phyloP scores from a whole-genome alignment of 2,329 filamentous ascomycete species.

The Madurella fahalii region DNA sequence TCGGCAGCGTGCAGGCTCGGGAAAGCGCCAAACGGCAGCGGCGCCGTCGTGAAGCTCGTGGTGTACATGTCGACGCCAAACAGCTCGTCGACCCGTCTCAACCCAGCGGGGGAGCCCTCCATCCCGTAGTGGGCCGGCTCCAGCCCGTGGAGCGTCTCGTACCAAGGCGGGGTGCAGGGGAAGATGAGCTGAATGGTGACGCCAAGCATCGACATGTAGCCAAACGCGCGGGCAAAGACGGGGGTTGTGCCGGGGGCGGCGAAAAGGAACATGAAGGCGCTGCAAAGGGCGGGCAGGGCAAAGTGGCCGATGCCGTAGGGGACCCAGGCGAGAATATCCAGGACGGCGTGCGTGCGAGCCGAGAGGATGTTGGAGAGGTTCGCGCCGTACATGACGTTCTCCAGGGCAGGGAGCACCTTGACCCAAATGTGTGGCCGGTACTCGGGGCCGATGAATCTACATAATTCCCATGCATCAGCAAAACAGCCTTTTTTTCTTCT shows the following conservation, averaged over 20 bases:
- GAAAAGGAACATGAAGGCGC: constrained; percentile 79
- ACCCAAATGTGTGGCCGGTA: constrained; percentile 95
- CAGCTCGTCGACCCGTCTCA: constrained; percentile 84
- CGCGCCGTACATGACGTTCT: constrained; percentile 94
- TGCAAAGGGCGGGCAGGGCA: constrained; percentile 75
- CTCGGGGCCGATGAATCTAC: constrained; percentile 81
- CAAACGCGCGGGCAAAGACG: constrained; percentile 81
- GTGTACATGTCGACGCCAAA: constrained; percentile 91
- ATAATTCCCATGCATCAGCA: not conserved
- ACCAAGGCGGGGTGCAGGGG: constrained; percentile 95
- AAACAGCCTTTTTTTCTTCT: not conserved
- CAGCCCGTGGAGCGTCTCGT: constrained; percentile 87
- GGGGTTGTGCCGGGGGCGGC: constrained; percentile 80
- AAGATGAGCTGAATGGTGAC: constrained; percentile 86
- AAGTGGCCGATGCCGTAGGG: constrained; percentile 92
- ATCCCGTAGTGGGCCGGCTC: constrained; percentile 92
- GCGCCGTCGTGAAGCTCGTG: constrained; percentile 83
- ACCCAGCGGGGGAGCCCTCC: constrained; percentile 80
- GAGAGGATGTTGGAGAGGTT: constrained; percentile 95
- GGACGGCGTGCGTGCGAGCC: constrained; percentile 74
- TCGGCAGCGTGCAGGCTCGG: constrained; percentile 88
- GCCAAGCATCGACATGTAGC: constrained; percentile 85
- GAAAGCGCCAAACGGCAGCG: constrained; percentile 91
- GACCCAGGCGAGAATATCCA: constrained; percentile 88
- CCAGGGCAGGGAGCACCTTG: constrained; percentile 85